Evolutionary conservation across 441 rosid genomes (phyloP), one percentile per base, ranked within the genome.

Genomic region (Aleurites moluccanus): DNA sequence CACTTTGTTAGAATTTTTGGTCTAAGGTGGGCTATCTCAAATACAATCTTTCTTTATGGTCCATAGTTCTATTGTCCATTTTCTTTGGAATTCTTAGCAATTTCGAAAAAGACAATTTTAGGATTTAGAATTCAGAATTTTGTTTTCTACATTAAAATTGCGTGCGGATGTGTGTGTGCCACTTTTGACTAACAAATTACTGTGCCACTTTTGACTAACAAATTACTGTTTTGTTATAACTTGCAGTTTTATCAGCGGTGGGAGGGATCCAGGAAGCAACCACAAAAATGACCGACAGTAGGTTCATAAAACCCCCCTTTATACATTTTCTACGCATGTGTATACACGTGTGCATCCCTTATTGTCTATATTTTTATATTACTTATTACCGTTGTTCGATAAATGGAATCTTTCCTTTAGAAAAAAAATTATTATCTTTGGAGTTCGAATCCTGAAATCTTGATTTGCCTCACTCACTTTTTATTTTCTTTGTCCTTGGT

Each of bases 201-300:
- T 53, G 57, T 53, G 52, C 21, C 40, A 59, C 25, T 10, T 72
- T 44, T 73, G 35, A 6, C 23, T 52, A 9, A 50, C 20, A 6
- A 20, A 14, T 35, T 4, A 35, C 0, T 1, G 2, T 38, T 38
- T 38, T 38, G 8, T 38, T 6, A 38, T 38, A 38, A 38, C 40
- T 11, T 20, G 77, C 86, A 86, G 91, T 88, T 70, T 72, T 88
- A 28, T 88, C 94, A 3, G 91, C 89, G 10, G 91, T 89, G 9
- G 86, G 87, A 35, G 89, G 89, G 57, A 80, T 88, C 76, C 80
- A 76, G 78, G 49, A 78, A 72, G 89, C 90, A 63, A 74, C 87
- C 15, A 2, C 75, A 1, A 23, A 70, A 11, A 82, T 85, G 82
- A 85, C 85, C 1, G 82, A 89, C 67, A 84, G 88, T 88, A 82